phyloP scores from a whole-genome alignment of 164 flowering plant species.

The Vitis rupestris region DNA sequence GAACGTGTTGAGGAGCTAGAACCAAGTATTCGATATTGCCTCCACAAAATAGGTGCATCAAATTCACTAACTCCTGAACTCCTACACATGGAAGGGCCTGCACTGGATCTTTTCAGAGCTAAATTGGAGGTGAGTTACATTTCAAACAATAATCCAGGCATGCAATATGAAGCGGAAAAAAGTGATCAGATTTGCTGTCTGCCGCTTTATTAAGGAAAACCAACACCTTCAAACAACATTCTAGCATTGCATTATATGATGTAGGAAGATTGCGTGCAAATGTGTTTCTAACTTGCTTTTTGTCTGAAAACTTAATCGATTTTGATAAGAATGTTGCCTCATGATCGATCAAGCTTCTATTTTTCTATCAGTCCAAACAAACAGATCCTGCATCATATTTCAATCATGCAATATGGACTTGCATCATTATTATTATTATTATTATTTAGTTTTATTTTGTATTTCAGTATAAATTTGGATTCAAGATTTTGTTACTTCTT shows the following conservation, averaged over 20 bases:
- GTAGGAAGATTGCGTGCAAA: too few relatives aligned
- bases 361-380: too few relatives aligned
- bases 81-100: constrained; percentile 91
- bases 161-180: too few relatives aligned
- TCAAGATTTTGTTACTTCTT: background rate
- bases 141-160: background rate
- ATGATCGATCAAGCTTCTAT: background rate
- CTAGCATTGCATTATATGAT: too few relatives aligned
- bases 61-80: constrained; percentile 81
- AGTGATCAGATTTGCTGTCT: too few relatives aligned
- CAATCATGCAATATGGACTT: too few relatives aligned
- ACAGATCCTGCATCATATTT: too few relatives aligned
- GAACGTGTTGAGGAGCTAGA: constrained; percentile 96
- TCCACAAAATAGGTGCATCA: constrained; percentile 86
- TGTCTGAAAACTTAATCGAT: background rate
- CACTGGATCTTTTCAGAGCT: constrained; percentile 84
- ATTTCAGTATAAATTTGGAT: too few relatives aligned
- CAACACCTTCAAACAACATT: too few relatives aligned
- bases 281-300: background rate
- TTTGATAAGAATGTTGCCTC: background rate
- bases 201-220: too few relatives aligned
- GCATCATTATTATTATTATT: background rate
- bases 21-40: constrained; percentile 85
- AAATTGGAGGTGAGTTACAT: constrained; percentile 71
- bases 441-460: background rate